Evolutionary conservation across 805 yeast genomes (phyloP).

Genomic region (Saccharomycopsis vini): DNA sequence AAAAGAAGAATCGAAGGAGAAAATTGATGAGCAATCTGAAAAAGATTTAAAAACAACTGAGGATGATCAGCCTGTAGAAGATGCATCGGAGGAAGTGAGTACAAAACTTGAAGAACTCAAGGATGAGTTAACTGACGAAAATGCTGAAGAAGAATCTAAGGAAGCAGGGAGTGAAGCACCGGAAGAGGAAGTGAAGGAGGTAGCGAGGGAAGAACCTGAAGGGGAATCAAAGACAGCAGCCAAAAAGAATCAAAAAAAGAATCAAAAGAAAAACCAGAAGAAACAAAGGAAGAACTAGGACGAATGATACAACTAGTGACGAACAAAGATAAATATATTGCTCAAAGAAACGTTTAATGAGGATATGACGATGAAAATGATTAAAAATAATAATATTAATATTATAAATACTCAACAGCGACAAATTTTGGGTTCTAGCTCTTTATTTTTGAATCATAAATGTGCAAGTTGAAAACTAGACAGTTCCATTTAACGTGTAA

Average conservation of each 20-base stretch:
- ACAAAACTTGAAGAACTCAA: not conserved
- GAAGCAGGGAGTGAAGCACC: not conserved
- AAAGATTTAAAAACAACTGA: conserved; percentile 1
- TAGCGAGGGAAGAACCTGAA: not conserved
- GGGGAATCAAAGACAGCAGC: not conserved
- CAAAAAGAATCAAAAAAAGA: not conserved
- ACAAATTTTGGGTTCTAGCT: too few relatives aligned
- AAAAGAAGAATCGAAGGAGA: conserved; percentile 13
- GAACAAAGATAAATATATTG: too few relatives aligned
- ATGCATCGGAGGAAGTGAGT: not conserved
- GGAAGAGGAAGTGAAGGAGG: not conserved
- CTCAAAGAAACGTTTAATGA: too few relatives aligned
- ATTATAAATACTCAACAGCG: too few relatives aligned
- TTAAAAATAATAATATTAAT: too few relatives aligned
- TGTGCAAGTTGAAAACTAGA: too few relatives aligned
- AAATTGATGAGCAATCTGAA: conserved; percentile 14
- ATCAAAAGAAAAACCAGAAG: not conserved
- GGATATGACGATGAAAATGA: too few relatives aligned
- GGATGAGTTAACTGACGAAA: not conserved
- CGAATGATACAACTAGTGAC: too few relatives aligned
- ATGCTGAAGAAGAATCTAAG: not conserved
- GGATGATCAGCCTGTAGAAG: not conserved
- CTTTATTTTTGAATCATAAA: too few relatives aligned
- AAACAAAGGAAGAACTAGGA: not conserved
- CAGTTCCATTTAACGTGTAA: too few relatives aligned